A percentile compares a stretch with the other conserved stretches of the same genome.
Conservation (phyloP, 441 rosid genomes). For the Populus hybrid region DNA sequence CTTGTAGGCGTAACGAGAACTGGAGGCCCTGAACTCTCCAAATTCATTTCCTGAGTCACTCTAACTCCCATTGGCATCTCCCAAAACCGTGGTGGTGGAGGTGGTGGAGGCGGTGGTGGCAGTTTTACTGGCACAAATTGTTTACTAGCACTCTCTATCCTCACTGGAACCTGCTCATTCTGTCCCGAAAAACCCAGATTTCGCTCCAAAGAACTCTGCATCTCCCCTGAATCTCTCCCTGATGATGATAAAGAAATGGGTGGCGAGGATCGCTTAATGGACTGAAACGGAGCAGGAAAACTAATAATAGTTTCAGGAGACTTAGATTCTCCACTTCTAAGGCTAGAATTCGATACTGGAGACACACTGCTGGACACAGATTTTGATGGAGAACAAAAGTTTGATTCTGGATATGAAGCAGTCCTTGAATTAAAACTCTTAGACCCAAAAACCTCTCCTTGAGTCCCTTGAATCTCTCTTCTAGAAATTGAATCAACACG, state of each 20-base stretch:
- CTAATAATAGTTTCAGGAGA: conserved; percentile 40
- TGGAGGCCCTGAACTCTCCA: conserved; percentile 29
- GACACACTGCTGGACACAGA: conserved; percentile 41
- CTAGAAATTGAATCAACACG: conserved; percentile 37
- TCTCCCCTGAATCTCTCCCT: conserved; percentile 19
- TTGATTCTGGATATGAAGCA: conserved; percentile 49
- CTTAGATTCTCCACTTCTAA: conserved; percentile 35
- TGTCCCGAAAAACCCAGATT: conserved; percentile 19
- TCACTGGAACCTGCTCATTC: conserved; percentile 15
- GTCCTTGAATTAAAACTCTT: conserved; percentile 52
- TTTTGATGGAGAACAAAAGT: conserved; percentile 53
- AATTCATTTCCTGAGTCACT: conserved; percentile 6
- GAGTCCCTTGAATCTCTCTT: conserved; percentile 28
- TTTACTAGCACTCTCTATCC: conserved; percentile 3
- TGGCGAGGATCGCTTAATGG: conserved; percentile 24
- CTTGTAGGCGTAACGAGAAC: conserved; percentile 33
- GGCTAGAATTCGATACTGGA: conserved; percentile 34
- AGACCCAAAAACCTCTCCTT: conserved; percentile 30
- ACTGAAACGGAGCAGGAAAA: conserved; percentile 28
- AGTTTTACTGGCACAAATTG: conserved; percentile 28
- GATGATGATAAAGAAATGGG: conserved; percentile 29
- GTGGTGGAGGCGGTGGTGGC: conserved; percentile 63
- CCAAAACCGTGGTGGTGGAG: conserved; percentile 49
- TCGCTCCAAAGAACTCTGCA: conserved; percentile 28
- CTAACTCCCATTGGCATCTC: conserved; percentile 32